A percentile compares a stretch with the other conserved stretches of the same genome.
These are phyloP conservation scores for Bolboschoenus planiculmis DNA, from an alignment of 176 grass and related monocot species.

Conservation along the genomic window DNA sequence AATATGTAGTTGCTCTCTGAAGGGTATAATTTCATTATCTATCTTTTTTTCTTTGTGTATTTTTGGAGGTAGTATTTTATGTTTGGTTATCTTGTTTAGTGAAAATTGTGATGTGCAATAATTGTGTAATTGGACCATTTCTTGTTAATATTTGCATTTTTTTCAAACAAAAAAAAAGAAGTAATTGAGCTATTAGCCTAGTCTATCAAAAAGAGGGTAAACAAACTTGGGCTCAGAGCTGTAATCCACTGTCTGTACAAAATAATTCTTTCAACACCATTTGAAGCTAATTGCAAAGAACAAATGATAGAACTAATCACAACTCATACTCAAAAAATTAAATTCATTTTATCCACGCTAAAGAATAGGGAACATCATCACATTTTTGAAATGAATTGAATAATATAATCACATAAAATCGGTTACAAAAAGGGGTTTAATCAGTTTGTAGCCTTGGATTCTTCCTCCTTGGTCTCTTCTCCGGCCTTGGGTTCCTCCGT, in stretches of 20 bases:
- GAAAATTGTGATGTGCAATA: slow-evolving; percentile 20
- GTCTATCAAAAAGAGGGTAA: background rate
- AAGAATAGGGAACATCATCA: background rate
- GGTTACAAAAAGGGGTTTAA: background rate
- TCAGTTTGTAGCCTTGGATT: slow-evolving; percentile 9
- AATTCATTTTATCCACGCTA: background rate
- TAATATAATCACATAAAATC: background rate
- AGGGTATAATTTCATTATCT: background rate
- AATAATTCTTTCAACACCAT: background rate
- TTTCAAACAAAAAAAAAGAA: background rate
- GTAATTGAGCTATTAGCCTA: background rate
- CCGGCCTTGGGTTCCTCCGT: background rate
- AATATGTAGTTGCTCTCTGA: slow-evolving; percentile 20
- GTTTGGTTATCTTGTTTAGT: background rate
- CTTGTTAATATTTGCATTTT: background rate
- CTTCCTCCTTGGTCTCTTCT: slow-evolving; percentile 19
- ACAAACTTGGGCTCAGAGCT: background rate
- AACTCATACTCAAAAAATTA: background rate
- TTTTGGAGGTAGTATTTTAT: background rate
- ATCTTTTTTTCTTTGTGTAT: background rate
- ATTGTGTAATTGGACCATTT: slow-evolving; percentile 9
- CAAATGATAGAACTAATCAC: background rate
- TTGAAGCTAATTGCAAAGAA: slow-evolving; percentile 4
- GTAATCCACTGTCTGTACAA: background rate
- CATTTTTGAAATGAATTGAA: slow-evolving; percentile 1